A percentile compares a stretch with the other conserved stretches of the same genome.
Conservation (phyloP, 208 protist genomes). For the Acanthamoeba royreba region DNA sequence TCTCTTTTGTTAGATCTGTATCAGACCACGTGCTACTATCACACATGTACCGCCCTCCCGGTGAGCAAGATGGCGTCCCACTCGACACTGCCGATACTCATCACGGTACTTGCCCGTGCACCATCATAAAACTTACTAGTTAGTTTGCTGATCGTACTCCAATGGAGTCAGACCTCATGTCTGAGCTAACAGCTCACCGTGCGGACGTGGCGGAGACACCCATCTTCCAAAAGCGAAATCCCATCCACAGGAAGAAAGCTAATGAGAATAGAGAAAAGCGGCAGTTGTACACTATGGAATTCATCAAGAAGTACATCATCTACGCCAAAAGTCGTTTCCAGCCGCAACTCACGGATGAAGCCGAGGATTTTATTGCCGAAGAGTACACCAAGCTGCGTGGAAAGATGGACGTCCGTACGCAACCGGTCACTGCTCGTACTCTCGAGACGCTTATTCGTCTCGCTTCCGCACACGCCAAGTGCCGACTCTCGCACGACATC, state of each 20-base stretch:
- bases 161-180: background rate
- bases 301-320: constrained; percentile 95
- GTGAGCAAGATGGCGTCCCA: background rate
- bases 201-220: constrained; percentile 41
- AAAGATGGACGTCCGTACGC: constrained; percentile 56
- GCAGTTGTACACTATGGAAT: constrained; percentile 90
- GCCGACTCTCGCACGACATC: constrained; percentile 85
- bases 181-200: background rate
- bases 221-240: constrained; percentile 50
- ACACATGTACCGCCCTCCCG: constrained; percentile 76
- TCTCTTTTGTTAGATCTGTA: constrained; percentile 76
- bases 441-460: constrained; percentile 72
- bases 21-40: constrained; percentile 94
- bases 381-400: constrained; percentile 46
- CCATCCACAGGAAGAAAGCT: background rate
- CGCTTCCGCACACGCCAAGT: constrained; percentile 60
- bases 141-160: background rate
- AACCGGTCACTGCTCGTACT: constrained; percentile 67
- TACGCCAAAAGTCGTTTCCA: constrained; percentile 78
- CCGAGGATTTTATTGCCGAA: constrained; percentile 34
- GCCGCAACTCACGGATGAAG: constrained; percentile 55
- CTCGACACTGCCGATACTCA: background rate
- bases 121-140: background rate
- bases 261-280: constrained; percentile 23
- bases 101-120: background rate